phyloP scores from a whole-genome alignment of 768 basidiomycete genomes.

The Gloeostereum incarnatum region DNA sequence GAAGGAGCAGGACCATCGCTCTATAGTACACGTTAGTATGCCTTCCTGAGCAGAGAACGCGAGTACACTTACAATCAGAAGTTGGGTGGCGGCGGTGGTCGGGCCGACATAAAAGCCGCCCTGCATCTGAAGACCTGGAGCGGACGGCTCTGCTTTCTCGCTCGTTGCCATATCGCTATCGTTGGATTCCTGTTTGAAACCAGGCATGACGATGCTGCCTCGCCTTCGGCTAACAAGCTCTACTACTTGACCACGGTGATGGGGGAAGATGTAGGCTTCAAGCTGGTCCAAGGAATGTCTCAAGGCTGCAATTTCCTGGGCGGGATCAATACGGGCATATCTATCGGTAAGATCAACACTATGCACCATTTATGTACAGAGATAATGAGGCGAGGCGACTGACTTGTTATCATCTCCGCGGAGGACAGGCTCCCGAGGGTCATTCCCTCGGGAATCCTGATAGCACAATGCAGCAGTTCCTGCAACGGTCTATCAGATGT shows the following conservation, averaged over 20 bases:
- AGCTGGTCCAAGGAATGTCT: slow-evolving; percentile 62
- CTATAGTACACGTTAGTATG: no score
- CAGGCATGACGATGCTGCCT: slow-evolving; percentile 24
- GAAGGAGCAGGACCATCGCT: no score
- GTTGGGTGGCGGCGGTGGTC: slow-evolving; percentile 64
- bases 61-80: slow-evolving; percentile 63
- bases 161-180: slow-evolving; percentile 39
- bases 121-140: slow-evolving; percentile 54
- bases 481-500: slow-evolving; percentile 17
- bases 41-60: no score
- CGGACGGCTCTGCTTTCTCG: slow-evolving; percentile 44
- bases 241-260: slow-evolving; percentile 23
- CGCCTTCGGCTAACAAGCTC: slow-evolving; percentile 19
- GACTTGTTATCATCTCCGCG: slow-evolving; percentile 58
- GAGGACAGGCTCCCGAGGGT: slow-evolving; percentile 36
- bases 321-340: slow-evolving; percentile 47
- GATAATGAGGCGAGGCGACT: slow-evolving; percentile 18
- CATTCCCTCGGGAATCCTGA: slow-evolving; percentile 62
- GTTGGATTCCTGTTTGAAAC: slow-evolving; percentile 45
- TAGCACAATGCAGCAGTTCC: slow-evolving; percentile 78
- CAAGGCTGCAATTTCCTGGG: slow-evolving; percentile 56
- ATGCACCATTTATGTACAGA: no score
- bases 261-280: slow-evolving; percentile 48
- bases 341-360: slow-evolving; percentile 15
- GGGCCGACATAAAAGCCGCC: slow-evolving; percentile 75